Percentiles rank a stretch among this genome's conserved stretches.
phyloP scores from a whole-genome alignment of 1,284 basidiomycete species.

The Marasmius tenuissimus region DNA sequence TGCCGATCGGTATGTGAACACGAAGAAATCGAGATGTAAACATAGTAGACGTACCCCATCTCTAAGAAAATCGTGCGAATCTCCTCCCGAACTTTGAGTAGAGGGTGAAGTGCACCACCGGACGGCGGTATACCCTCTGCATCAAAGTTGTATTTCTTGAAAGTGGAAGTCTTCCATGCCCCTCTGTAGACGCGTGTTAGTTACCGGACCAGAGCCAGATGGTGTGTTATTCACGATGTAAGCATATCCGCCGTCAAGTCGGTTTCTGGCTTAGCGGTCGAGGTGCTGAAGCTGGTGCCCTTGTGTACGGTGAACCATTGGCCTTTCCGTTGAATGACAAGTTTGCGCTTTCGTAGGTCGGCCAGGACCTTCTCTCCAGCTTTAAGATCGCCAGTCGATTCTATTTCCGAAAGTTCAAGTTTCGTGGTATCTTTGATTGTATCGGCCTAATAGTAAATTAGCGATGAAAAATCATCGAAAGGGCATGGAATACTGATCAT shows the following conservation, averaged over 20 bases:
- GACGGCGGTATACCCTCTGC: conserved; percentile 89
- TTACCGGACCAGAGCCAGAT: conserved; percentile 6
- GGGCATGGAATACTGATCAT: not conserved
- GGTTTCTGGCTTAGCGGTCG: conserved; percentile 95
- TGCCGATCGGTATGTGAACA: not conserved
- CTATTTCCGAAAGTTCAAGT: conserved; percentile 75
- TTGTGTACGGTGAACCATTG: conserved; percentile 93
- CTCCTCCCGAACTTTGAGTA: conserved; percentile 98
- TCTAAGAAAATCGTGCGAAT: conserved; percentile 98
- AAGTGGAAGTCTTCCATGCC: conserved; percentile 87
- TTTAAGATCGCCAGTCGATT: conserved; percentile 67
- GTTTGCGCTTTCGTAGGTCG: conserved; percentile 91
- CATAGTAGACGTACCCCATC: conserved; percentile 77
- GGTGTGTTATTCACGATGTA: conserved; percentile 61
- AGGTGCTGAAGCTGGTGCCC: conserved; percentile 88
- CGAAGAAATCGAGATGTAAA: not conserved
- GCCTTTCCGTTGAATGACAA: conserved; percentile 83
- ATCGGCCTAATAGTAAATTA: conserved; percentile 41
- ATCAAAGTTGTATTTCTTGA: conserved; percentile 99
- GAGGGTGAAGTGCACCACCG: conserved; percentile 92
- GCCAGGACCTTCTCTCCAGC: conserved; percentile 79
- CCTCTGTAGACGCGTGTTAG: conserved; percentile 50
- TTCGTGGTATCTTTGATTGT: conserved; percentile 75
- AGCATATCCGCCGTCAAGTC: conserved; percentile 97
- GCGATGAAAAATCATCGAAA: not conserved